Base-by-base conservation (phyloP, 1,284 basidiomycete species). In the Marasmius oreades region DNA sequence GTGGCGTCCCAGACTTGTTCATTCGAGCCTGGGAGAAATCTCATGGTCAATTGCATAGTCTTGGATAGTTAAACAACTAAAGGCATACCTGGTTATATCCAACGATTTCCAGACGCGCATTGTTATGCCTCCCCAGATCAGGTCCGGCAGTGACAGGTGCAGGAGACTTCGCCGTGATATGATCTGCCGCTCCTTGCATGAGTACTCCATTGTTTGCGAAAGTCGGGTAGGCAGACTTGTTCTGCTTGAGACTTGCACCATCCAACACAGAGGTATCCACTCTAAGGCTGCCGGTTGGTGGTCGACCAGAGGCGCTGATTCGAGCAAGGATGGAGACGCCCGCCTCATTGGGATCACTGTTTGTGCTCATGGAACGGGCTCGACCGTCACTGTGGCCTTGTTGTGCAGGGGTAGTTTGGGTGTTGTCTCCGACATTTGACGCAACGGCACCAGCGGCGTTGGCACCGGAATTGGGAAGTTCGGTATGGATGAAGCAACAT, bases 401-500 rank as follows among this genome's bases (percentile, higher is more conserved):
- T 26, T 50, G 47, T 8, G 33, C 47, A 14, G 47, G 47, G 8
- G 24, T 23, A 7, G 26, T 8, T 31, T 50, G 45, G 7, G 18
- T 24, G 8, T 23, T 46, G 11, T 46, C 45, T 24, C 67, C 69
- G 45, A 73, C 77, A 37, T 82, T 80, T 20, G 78, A 73, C 28
- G 77, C 76, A 44, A 77, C 76, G 55, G 79, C 73, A 14, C 55
- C 67, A 59, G 68, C 67, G 26, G 68, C 62, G n/a, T 37, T 56
- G 55, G 73, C 72, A 44, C 82, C 84, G 24, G 79, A 75, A 53
- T 81, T 76, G 36, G 90, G 88, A 44, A 91, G 76, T 64, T 92
- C 90, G 3, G 90, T 93, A 65, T 93, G 91, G 63, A 93, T 93
- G 77, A 93, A 93, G 74, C 91, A 93, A 69, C 90, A 93, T 59